These are phyloP conservation scores for Hondaea fermentalgiana DNA, from an alignment of 108 stramenopile species.

Conservation along the genomic window DNA sequence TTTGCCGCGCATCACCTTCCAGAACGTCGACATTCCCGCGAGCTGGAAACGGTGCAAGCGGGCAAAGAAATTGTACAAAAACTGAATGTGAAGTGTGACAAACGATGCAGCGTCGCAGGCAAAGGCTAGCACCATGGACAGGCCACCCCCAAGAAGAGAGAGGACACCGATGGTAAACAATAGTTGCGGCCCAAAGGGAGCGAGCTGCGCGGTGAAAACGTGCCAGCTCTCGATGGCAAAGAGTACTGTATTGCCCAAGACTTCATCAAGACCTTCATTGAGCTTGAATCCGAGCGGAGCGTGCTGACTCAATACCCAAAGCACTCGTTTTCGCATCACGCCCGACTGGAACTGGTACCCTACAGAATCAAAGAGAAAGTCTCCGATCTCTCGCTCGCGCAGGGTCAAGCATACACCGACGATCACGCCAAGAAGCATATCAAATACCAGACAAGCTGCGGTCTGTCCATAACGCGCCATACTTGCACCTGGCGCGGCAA, in stretches of 20 bases:
- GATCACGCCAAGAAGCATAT: neutral
- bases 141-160: neutral
- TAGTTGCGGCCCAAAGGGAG: neutral
- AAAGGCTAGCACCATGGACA: neutral
- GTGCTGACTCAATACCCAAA: conserved; percentile 3
- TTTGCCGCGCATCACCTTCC: conserved; percentile 7
- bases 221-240: neutral
- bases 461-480: neutral
- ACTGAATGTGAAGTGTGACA: neutral
- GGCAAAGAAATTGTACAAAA: conserved; percentile 4
- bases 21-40: neutral
- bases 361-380: neutral
- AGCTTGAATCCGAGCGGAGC: conserved; percentile 1
- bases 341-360: neutral
- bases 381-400: neutral
- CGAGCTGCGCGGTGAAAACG: neutral
- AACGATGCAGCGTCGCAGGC: neutral
- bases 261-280: neutral
- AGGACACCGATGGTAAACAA: neutral
- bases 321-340: neutral
- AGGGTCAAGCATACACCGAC: neutral
- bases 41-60: neutral
- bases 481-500: neutral
- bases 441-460: neutral
- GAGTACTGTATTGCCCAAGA: neutral